Evolutionary conservation across 1,284 basidiomycete genomes (phyloP).

Genomic region (Cutaneotrichosporon cutaneum): DNA sequence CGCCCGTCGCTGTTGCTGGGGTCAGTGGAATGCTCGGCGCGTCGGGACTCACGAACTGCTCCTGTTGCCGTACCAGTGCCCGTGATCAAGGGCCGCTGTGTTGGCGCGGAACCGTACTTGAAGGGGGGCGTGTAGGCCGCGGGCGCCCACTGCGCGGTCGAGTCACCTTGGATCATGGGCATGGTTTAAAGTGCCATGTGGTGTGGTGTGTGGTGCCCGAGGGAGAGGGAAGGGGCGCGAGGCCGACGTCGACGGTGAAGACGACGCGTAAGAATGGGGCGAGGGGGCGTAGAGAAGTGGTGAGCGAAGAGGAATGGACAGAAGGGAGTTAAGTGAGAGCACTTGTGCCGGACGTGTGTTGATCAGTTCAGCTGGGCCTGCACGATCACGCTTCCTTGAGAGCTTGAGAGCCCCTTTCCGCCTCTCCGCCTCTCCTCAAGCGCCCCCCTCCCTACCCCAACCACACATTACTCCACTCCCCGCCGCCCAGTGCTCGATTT

Average conservation of each 20-base stretch:
- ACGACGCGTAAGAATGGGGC: neutral
- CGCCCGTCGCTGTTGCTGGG: neutral
- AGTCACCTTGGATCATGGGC: neutral
- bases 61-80: neutral
- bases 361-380: too few relatives aligned
- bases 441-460: too few relatives aligned
- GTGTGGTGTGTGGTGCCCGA: neutral
- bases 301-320: neutral
- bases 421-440: too few relatives aligned
- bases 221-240: neutral
- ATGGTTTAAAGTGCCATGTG: constrained; percentile 1
- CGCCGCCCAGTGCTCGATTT: too few relatives aligned
- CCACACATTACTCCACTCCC: too few relatives aligned
- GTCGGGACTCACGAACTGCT: neutral
- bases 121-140: constrained; percentile 2
- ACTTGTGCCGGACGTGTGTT: neutral
- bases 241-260: neutral
- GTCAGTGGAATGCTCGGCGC: neutral
- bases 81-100: neutral
- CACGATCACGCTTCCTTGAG: too few relatives aligned
- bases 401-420: too few relatives aligned
- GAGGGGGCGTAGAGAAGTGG: neutral
- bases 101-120: neutral
- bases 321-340: neutral
- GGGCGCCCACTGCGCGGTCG: constrained; percentile 1